These are phyloP conservation scores for Eleusine coracana DNA, from an alignment of 176 grass and related monocot genomes.

Conservation along the genomic window DNA sequence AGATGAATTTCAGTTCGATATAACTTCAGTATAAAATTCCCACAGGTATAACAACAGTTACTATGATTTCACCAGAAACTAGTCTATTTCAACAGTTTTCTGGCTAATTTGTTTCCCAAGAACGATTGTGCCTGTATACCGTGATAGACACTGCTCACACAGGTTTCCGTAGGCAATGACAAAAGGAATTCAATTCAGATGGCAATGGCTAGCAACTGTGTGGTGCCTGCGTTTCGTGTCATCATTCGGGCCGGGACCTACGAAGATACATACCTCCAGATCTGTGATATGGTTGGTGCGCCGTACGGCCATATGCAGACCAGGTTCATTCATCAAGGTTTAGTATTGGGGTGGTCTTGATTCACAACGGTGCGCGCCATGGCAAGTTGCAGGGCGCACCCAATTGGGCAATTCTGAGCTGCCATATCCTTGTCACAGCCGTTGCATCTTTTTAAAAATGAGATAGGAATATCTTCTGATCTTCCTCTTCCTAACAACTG, in stretches of 20 bases:
- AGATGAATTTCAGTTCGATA: not conserved
- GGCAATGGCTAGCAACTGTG: constrained; percentile 22
- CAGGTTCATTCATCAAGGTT: constrained; percentile 5
- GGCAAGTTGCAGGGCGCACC: not conserved
- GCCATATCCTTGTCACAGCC: constrained; percentile 17
- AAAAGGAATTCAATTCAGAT: constrained; percentile 31
- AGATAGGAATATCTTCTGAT: not conserved
- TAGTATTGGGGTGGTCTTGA: not conserved
- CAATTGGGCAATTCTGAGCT: not conserved
- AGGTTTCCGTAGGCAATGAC: constrained; percentile 3
- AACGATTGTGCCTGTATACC: not conserved
- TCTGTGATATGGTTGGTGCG: constrained; percentile 21
- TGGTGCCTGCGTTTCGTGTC: constrained; percentile 18
- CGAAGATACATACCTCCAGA: not conserved
- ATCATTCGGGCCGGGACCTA: constrained; percentile 1
- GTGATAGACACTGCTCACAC: constrained; percentile 7
- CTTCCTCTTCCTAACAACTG: not conserved
- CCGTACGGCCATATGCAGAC: not conserved
- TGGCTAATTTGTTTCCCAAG: not conserved
- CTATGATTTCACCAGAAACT: not conserved
- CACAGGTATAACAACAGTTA: no score
- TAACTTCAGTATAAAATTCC: not conserved
- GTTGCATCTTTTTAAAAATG: not conserved
- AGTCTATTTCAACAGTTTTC: not conserved
- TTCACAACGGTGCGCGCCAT: not conserved